Percentiles rank a stretch among this genome's conserved stretches.
phyloP scores from a whole-genome alignment of 768 basidiomycete species.

The Termitomyces sp. region DNA sequence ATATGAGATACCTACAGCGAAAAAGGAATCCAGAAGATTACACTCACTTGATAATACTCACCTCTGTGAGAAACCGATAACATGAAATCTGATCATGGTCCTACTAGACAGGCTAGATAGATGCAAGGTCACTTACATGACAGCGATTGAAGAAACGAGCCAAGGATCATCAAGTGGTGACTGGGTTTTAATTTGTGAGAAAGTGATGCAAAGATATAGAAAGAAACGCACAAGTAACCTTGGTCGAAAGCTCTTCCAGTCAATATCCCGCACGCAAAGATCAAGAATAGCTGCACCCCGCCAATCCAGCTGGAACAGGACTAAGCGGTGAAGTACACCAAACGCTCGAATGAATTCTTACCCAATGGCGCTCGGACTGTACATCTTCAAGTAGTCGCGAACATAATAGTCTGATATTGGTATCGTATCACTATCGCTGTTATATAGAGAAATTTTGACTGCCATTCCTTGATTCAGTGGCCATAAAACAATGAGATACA shows the following conservation, averaged over 20 bases:
- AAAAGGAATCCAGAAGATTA: neutral
- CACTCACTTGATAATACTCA: constrained; percentile 24
- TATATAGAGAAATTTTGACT: neutral
- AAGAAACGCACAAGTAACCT: constrained; percentile 23
- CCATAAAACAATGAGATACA: too few species aligned
- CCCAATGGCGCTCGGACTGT: constrained; percentile 18
- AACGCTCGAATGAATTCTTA: neutral
- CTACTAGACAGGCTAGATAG: neutral
- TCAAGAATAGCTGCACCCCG: constrained; percentile 42
- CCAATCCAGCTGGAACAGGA: constrained; percentile 40
- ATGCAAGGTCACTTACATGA: neutral
- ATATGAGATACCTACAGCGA: neutral
- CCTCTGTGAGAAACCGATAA: constrained; percentile 26
- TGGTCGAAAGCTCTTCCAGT: constrained; percentile 24
- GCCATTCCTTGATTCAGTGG: neutral
- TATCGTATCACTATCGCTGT: neutral
- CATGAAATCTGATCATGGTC: constrained; percentile 18
- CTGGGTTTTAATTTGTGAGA: neutral
- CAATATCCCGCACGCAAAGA: constrained; percentile 19
- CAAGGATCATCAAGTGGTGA: constrained; percentile 16
- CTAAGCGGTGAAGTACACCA: neutral
- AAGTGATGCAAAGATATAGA: neutral
- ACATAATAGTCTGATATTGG: constrained; percentile 13
- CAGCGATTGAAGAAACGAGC: constrained; percentile 10
- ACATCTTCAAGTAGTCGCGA: constrained; percentile 18